Base-by-base conservation (phyloP, 176 grass and related monocot genomes). In the Microstegium vimineum region DNA sequence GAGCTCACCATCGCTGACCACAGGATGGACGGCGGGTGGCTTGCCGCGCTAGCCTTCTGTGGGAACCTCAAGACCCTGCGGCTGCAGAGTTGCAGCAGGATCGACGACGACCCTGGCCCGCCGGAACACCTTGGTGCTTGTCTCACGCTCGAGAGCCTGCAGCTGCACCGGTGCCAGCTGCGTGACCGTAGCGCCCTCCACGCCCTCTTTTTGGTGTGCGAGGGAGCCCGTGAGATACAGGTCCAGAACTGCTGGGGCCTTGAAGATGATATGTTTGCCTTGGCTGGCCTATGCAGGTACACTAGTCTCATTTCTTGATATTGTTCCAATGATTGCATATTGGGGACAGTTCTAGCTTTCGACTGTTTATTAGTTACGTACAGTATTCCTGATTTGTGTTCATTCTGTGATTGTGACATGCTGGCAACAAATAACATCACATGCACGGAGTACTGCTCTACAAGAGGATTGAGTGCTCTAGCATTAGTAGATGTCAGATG, bases 171-270 rank as follows among this genome's bases (percentile, higher is more conserved):
- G 20, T 98, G 90, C 82, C 93, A 93, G 73, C 85, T 98, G 51
- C 89, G 82, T 66, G 86, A 98, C 69, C 87, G 80, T 33, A 77
- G 64, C 3, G 82, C 86, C 23, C 86, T 98, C 8, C 74, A 90
- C 4, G 93, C 96, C n/a, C 89, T 95, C 66, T 92, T 95, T 83
- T 81, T 95, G 87, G 89, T 95, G 23, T 98, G 96, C 33, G 87
- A 93, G 77, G 82, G 84, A 2, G 91, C 89, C 15, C 90, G 92
- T 11, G 96, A 98, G 82, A 79, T 98, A 49, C 41, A 88, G 47
- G 32, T 98, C 62, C 84, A 95, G 32, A 88, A 91, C 95, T 98
- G 91, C 76, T 98, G 96, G 96, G 96, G 96, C 20, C 89, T 93
- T 18, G 96, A 98, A 70, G 86, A 98, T 37, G 89, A 90, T 64